Conservation (phyloP, 306 rosid genomes). For the Acacia melanoxylon region DNA sequence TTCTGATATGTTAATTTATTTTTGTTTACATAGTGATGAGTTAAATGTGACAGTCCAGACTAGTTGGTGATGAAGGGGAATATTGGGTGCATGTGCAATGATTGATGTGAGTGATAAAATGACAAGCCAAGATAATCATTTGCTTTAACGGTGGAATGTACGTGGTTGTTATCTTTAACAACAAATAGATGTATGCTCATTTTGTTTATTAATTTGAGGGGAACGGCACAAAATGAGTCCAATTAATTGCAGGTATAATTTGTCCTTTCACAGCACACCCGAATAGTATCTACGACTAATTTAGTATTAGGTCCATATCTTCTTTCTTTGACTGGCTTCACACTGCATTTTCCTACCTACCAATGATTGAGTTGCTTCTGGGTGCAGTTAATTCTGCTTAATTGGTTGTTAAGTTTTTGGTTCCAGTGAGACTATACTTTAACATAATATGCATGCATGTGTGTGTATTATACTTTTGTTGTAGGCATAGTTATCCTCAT, state of each 20-base stretch:
- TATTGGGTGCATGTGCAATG: slow-evolving; percentile 70
- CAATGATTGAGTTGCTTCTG: background rate
- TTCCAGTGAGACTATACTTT: background rate
- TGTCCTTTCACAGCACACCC: slow-evolving; percentile 32
- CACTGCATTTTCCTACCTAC: background rate
- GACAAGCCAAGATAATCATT: slow-evolving; percentile 48
- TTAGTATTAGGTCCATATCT: slow-evolving; percentile 13
- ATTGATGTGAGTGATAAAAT: slow-evolving; percentile 42
- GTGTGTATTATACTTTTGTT: too few species aligned
- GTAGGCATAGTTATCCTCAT: too few species aligned
- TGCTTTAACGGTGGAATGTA: slow-evolving; percentile 39
- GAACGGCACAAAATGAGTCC: slow-evolving; percentile 3
- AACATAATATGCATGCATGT: too few species aligned
- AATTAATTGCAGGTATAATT: slow-evolving; percentile 40
- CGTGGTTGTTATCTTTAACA: slow-evolving; percentile 34
- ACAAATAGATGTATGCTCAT: background rate
- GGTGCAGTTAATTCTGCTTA: background rate
- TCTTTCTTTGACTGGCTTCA: slow-evolving; percentile 3
- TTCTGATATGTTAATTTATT: background rate
- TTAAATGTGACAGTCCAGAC: background rate
- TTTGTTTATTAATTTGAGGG: background rate
- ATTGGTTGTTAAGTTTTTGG: background rate
- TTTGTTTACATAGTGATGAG: background rate
- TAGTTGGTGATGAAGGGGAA: slow-evolving; percentile 39
- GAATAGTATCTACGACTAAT: slow-evolving; percentile 30